These are phyloP conservation scores for Kwoniella sp. DNA, from an alignment of 768 basidiomycete species.

Conservation along the genomic window DNA sequence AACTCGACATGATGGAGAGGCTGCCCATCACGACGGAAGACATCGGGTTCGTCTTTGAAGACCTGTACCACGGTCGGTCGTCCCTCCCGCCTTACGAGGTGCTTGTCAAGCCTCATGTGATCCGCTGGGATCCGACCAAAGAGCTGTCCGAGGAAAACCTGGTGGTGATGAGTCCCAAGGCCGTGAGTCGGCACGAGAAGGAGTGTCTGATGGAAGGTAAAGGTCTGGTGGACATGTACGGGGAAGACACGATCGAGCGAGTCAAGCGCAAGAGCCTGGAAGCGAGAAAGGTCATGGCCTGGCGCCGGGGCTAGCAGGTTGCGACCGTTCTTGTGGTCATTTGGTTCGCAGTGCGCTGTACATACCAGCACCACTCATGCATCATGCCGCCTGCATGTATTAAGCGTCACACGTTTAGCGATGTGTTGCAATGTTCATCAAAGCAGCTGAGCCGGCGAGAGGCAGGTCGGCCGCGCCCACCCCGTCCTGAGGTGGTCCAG, in stretches of 20 bases:
- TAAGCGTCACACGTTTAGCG: too few relatives aligned
- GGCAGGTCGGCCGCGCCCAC: too few relatives aligned
- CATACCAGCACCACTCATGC: not conserved
- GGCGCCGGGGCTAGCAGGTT: constrained; percentile 20
- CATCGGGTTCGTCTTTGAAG: constrained; percentile 77
- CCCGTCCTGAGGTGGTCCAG: too few relatives aligned
- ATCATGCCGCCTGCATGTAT: too few relatives aligned
- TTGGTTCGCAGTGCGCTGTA: too few relatives aligned
- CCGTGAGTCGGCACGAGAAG: constrained; percentile 64
- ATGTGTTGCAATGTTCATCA: too few relatives aligned
- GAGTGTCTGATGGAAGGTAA: constrained; percentile 47
- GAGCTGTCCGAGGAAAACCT: constrained; percentile 74
- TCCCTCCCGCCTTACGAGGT: constrained; percentile 72
- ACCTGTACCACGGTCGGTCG: constrained; percentile 69
- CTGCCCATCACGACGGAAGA: constrained; percentile 74
- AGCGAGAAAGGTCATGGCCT: constrained; percentile 53
- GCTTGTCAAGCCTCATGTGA: constrained; percentile 66
- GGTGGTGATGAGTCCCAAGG: constrained; percentile 72
- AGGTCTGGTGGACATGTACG: constrained; percentile 65
- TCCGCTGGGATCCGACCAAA: constrained; percentile 70
- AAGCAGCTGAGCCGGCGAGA: too few relatives aligned
- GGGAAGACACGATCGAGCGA: constrained; percentile 58
- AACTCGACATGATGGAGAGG: constrained; percentile 48
- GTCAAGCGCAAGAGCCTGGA: constrained; percentile 63
- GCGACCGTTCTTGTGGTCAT: not conserved